phyloP scores from a whole-genome alignment of 345 rosid species.

The Streptanthus diversifolius region DNA sequence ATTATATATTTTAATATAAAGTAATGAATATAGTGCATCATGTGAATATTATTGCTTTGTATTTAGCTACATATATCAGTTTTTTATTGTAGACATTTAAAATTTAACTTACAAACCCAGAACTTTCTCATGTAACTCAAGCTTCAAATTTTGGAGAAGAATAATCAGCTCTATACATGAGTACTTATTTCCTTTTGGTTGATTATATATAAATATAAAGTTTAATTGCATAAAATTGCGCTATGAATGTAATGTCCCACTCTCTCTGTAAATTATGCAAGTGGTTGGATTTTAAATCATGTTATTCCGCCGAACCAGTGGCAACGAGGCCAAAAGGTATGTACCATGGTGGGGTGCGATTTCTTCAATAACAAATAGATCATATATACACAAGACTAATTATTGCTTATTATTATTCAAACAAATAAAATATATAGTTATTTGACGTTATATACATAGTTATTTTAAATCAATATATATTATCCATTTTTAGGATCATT shows the following conservation, averaged over 20 bases:
- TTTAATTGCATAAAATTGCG: not conserved
- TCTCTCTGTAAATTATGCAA: not conserved
- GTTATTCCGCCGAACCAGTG: constrained; percentile 40
- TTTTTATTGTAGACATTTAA: not conserved
- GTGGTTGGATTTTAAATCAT: constrained; percentile 11
- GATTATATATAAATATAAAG: not conserved
- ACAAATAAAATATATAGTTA: too few species aligned
- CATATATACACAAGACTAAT: not conserved
- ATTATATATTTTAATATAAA: not conserved
- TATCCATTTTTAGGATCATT: too few species aligned
- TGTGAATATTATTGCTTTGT: constrained; percentile 23
- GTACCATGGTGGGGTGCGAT: constrained; percentile 34
- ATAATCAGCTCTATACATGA: not conserved
- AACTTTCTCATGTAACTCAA: not conserved
- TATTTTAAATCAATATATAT: too few species aligned
- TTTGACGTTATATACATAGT: not conserved
- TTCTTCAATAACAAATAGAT: constrained; percentile 7
- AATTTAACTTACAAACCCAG: not conserved
- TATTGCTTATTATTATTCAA: not conserved
- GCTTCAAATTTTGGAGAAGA: not conserved
- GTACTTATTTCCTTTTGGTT: not conserved
- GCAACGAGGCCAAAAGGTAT: constrained; percentile 11
- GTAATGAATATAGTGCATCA: not conserved
- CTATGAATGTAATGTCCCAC: not conserved
- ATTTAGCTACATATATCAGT: not conserved